These are phyloP conservation scores for Penicillium sp. DNA, from an alignment of 2,329 filamentous ascomycete species.

Conservation along the genomic window DNA sequence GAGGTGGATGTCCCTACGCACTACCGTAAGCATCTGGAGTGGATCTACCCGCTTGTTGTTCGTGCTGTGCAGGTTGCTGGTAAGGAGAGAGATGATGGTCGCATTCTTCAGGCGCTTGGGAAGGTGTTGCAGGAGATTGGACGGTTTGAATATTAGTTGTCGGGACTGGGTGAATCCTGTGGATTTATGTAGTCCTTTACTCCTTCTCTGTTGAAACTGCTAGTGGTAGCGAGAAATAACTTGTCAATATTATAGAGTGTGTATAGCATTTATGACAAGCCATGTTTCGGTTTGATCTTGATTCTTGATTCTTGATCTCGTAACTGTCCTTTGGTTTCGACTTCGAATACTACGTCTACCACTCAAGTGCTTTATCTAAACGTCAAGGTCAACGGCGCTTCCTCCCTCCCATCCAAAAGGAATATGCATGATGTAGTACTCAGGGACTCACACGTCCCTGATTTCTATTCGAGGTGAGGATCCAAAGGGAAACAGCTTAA, in stretches of 20 bases:
- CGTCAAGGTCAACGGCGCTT: too few species aligned
- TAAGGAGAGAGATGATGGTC: conserved; percentile 41
- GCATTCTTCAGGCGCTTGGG: conserved; percentile 52
- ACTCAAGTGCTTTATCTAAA: too few species aligned
- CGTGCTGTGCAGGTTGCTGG: conserved; percentile 41
- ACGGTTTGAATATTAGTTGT: conserved; percentile 14
- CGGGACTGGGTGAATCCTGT: not conserved
- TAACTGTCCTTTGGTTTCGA: too few species aligned
- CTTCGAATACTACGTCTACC: too few species aligned
- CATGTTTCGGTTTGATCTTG: too few species aligned
- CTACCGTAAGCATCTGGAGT: conserved; percentile 72
- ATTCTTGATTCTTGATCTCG: too few species aligned
- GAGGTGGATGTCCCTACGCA: conserved; percentile 37
- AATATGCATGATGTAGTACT: too few species aligned
- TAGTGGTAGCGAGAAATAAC: not conserved
- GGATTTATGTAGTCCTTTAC: not conserved
- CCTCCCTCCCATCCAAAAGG: too few species aligned
- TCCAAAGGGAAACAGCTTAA: conserved; percentile 8
- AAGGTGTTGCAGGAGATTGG: conserved; percentile 65
- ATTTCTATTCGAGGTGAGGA: not conserved
- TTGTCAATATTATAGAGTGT: too few species aligned
- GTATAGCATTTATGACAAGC: too few species aligned
- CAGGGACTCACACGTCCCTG: too few species aligned
- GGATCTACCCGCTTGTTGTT: conserved; percentile 72
- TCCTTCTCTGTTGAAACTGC: not conserved